These are phyloP conservation scores for Nidula niveotomentosa DNA, from an alignment of 1,284 basidiomycete species.

Conservation along the genomic window DNA sequence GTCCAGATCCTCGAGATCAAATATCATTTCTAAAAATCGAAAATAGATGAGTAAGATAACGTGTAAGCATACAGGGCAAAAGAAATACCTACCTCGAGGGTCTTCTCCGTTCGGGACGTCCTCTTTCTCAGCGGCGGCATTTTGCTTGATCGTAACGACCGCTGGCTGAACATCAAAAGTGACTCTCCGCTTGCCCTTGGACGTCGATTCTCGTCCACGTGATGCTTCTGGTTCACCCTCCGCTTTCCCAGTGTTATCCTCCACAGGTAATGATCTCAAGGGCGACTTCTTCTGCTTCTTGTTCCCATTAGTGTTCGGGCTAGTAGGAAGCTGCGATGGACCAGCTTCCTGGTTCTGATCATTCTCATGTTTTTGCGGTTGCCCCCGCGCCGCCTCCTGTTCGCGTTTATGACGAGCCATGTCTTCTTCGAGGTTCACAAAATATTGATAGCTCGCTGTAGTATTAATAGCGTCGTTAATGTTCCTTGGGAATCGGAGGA, in stretches of 20 bases:
- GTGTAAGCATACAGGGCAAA: not conserved
- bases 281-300: slow-evolving; percentile 18
- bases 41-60: slow-evolving; percentile 1
- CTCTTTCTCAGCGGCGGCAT: slow-evolving; percentile 28
- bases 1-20: slow-evolving; percentile 69
- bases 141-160: slow-evolving; percentile 43
- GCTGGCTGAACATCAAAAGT: slow-evolving; percentile 70
- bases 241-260: slow-evolving; percentile 10
- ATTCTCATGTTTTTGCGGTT: slow-evolving; percentile 1
- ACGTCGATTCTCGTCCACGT: slow-evolving; percentile 22
- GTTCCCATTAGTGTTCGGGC: slow-evolving; percentile 16
- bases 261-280: slow-evolving; percentile 12
- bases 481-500: slow-evolving; percentile 52
- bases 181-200: slow-evolving; percentile 65
- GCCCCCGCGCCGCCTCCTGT: slow-evolving; percentile 17
- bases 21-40: slow-evolving; percentile 55
- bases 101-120: slow-evolving; percentile 16
- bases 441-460: slow-evolving; percentile 66
- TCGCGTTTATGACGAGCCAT: slow-evolving; percentile 34
- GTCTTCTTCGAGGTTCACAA: slow-evolving; percentile 61
- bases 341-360: slow-evolving; percentile 14
- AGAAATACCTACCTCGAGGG: slow-evolving; percentile 32
- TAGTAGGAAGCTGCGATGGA: slow-evolving; percentile 13
- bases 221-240: slow-evolving; percentile 16
- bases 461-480: slow-evolving; percentile 63